Evolutionary conservation across 2,329 filamentous ascomycete species (phyloP), one percentile per base, ranked within the genome.

Genomic region (Colletotrichum sp.): DNA sequence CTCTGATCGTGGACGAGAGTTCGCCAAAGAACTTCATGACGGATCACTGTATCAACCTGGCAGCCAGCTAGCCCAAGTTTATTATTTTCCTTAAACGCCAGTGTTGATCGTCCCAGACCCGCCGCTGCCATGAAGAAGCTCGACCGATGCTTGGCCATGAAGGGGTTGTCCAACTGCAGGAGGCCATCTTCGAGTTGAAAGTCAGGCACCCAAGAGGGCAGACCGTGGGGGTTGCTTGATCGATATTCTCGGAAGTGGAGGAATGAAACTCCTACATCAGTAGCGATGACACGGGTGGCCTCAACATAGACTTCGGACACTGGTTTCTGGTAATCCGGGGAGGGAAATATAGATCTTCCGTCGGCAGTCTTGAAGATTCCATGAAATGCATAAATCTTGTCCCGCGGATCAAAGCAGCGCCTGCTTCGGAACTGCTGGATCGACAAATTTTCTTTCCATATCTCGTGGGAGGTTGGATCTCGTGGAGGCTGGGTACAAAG

Each of bases 101-200:
- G 11, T 11, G 1, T 1, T 11, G 2, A 1, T 44, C 19, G 0
- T 44, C 39, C 39, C 19, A 44, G 39, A 0, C 39, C 0, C 11
- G 39, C 16, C 3, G 39, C 39, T n/a, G 39, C 39, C 0, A 5
- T 3, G 39, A n/a, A 44, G 19, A 44, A 44, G n/a, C n/a, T n/a
- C n/a, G n/a, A n/a, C n/a, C n/a, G n/a, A n/a, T n/a, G n/a, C n/a
- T n/a, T n/a, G n/a, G n/a, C n/a, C n/a, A n/a, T n/a, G n/a, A n/a
- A n/a, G n/a, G n/a, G n/a, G n/a, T n/a, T n/a, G n/a, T n/a, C n/a
- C n/a, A n/a, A n/a, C n/a, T n/a, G n/a, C n/a, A n/a, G 39, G 0
- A 44, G 11, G 0, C 39, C 39, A 0, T 44, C 19, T 0, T 44
- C 3, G 0, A n/a, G 19, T 44, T 44, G 39, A 1, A n/a, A 44